Base-by-base conservation (phyloP, 306 rosid genomes). In the Lathyrus aphaca region DNA sequence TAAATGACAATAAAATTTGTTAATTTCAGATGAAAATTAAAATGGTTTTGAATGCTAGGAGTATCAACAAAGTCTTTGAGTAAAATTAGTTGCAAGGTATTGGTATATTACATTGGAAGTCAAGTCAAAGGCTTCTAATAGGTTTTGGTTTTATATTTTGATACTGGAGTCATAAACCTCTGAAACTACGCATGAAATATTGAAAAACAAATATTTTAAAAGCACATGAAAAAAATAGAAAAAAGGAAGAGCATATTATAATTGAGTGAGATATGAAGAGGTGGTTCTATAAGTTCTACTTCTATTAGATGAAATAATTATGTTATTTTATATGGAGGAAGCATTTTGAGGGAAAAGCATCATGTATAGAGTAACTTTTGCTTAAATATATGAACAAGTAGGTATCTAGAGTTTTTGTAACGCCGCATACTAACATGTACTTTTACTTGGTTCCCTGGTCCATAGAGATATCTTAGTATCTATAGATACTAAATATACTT, bases 161-260 rank as follows among this genome's bases (percentile, higher is more conserved):
- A 44, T 35, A 5, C 35, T 40, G 27, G 25, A 23, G 16, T 8
- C 8, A 23, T 59, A 12, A 1, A 0, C 48, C 13, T 61, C 53
- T 49, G 29, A 61, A 72, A 62, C 63, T 72, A 7, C 30, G 14
- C 27, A 48, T 60, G 61, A 18, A 57, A 10, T 17, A 58, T 14
- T 45, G 48, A 38, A 15, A 23, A 37, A 1, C 12, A 74, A 12
- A 9, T 69, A 1, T 21, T 21, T 21, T 21, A 2, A 21, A 42
- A 44, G 11, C 10, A 43, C 13, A 21, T 6, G 27, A 21, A 23
- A 44, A 51, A n/a, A n/a, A n/a, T n/a, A n/a, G n/a, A n/a, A n/a
- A 51, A 59, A 5, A 4, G 50, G 59, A 53, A 51, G 23, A 55
- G 48, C 42, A 51, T 69, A 69, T 30, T 32, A 16, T 61, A 21